Evolutionary conservation across 495 filamentous ascomycete species (phyloP), one percentile per base, ranked within the genome.

Genomic region (Xylaria castorea): DNA sequence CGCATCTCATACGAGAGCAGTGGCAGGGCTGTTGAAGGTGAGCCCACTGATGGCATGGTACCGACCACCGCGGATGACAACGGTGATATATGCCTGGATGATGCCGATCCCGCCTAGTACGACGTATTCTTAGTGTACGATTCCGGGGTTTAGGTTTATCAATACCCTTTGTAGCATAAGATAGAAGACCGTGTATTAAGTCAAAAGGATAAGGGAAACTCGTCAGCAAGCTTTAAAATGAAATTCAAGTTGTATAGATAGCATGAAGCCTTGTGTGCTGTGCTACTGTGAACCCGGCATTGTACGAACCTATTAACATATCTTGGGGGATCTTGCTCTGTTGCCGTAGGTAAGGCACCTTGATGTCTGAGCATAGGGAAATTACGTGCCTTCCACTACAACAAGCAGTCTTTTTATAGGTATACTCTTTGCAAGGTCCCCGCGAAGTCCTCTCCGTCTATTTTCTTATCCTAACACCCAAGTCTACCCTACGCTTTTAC

Each of bases 1-100:
- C 87, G 91, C 5, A 83, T 93, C 58, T 92, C 91, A 9, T 92
- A 94, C 75, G 90, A 92, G 72, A 89, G 88, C 51, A 57, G 46
- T 34, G 83, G 85, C 46, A 84, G 86, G 73, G 78, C 82, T 11
- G 78, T 87, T 20, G 71, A 84, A 57, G 87, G 87, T 27, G 87
- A 89, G 70, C 82, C 80, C 0, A 74, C 77, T 0, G 84, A 85
- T 16, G 84, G 83, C 12, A 81, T 84, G 14, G 69, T 81, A 9
- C 73, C 78, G 0, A 71, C 79, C 6, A 72, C 76, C 0, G 74
- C 74, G 0, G 77, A 80, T 30, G 77, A 72, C 0, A 75, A 72
- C 30, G 78, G 73, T 9, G 73, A 53, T 16, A 64, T 70, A 32
- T 72, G 61, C 6, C 68, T 75, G 38, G 76, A 74, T 9, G 68